Evolutionary conservation across 2,329 filamentous ascomycete genomes (phyloP), one percentile per base, ranked within the genome.

Genomic region (Mollisiaceae sp.): DNA sequence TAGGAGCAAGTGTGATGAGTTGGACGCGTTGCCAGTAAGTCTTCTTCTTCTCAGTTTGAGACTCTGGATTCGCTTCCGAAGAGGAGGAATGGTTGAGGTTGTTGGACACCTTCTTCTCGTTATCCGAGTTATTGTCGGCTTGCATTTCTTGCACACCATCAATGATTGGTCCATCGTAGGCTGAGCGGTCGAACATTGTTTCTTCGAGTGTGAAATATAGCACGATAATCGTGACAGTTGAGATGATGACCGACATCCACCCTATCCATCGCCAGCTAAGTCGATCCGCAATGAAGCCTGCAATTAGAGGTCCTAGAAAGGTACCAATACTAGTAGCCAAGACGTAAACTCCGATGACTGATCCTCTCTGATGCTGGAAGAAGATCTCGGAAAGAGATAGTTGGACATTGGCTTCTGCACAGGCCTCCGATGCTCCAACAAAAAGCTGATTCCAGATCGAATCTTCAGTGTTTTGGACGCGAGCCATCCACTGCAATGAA

Each of bases 331-430:
- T 83, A 0, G 83, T 86, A 1, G 84, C 81, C 41, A 86, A 76
- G 32, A 85, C 83, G 69, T 86, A 87, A 32, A 86, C 71, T 64
- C 84, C 84, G 6, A 86, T 77, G 0, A 84, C 82, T 0, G 80
- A 79, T 47, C 85, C 85, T 52, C 83, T 80, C 65, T 85, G 83
- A 69, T 87, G 85, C 75, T 86, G 82, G 67, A 83, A 86, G 77
- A 85, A 86, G 36, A 86, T 79, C 69, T 86, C 85, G 8, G 84
- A 82, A 35, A 87, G 76, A 1, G 83, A 85, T n/a, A 86, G 75
- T 70, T 87, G 85, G 8, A 84, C 84, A 36, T 83, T 80, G 0
- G 85, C 84, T 73, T 87, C 85, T 1, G 83, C 84, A 50, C 83
- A 83, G 9, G 83, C 80, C 73, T 86, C 84, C 4, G 84, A 86